A percentile compares a stretch with the other conserved stretches of the same genome.
Evolutionary conservation across 352 stramenopile genomes (phyloP).

Genomic region (Phytophthora pini): DNA sequence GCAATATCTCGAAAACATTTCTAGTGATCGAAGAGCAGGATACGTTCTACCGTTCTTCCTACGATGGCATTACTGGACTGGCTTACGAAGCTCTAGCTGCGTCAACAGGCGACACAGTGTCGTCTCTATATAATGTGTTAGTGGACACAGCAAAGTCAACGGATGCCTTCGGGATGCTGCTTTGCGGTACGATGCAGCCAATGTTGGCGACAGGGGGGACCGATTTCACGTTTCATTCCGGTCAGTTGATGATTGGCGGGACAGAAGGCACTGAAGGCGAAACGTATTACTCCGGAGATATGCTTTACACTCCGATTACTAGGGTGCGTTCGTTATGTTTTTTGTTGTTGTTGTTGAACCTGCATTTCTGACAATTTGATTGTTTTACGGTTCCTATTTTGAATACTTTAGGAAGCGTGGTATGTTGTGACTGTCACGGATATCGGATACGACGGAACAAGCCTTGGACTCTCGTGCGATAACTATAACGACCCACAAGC

Average conservation of each 20-base stretch:
- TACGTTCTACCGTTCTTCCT: slow-evolving; percentile 76
- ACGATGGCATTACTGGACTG: slow-evolving; percentile 82
- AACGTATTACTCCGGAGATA: slow-evolving; percentile 65
- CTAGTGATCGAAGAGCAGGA: slow-evolving; percentile 77
- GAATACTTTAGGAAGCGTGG: slow-evolving; percentile 68
- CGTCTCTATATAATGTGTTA: slow-evolving; percentile 68
- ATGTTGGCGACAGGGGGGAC: slow-evolving; percentile 46
- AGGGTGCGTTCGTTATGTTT: slow-evolving; percentile 32
- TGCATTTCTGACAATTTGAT: background rate
- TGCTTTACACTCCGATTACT: slow-evolving; percentile 83
- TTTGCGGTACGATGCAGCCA: slow-evolving; percentile 84
- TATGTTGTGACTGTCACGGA: slow-evolving; percentile 83
- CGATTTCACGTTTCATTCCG: slow-evolving; percentile 63
- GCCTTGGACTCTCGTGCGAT: slow-evolving; percentile 63
- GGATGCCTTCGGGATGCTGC: slow-evolving; percentile 77
- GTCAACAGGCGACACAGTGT: slow-evolving; percentile 43
- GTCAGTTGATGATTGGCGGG: slow-evolving; percentile 71
- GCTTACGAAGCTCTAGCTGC: slow-evolving; percentile 66
- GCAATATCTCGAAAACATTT: slow-evolving; percentile 68
- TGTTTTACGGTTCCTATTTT: no score
- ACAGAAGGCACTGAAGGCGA: slow-evolving; percentile 61
- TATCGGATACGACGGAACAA: slow-evolving; percentile 68
- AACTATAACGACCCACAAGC: slow-evolving; percentile 81
- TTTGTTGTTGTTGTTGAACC: no score
- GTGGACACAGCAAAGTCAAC: slow-evolving; percentile 43